Evolutionary conservation across 108 stramenopile species (phyloP), one percentile per base, ranked within the genome.

Genomic region (Bacterosira constricta): DNA sequence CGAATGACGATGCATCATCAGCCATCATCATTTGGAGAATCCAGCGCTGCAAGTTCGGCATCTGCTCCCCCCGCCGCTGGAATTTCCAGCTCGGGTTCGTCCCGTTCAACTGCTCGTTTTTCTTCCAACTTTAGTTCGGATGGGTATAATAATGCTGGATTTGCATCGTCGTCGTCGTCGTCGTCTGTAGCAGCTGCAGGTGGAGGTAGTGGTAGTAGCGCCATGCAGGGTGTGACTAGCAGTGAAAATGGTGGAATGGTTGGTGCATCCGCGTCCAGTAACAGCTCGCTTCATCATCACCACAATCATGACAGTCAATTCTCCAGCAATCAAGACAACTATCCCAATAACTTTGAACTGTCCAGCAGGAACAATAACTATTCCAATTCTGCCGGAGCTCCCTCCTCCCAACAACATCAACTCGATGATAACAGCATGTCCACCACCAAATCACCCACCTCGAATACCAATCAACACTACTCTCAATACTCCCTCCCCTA

Each of bases 81-180:
- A 39, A 66, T 66, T 20, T 63, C 63, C 6, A 49, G 47, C 47
- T 70, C 76, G 36, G 62, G 69, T 21, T 66, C 54, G 27, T 59
- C 61, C 12, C 30, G 56, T 12, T 67, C 60, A 5, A 69, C 61
- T 38, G 57, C 57, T 25, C 66, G 39, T 11, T 39, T 26, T 25
- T 52, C 29, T 37, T 34, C 29, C 26, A 41, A 42, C 3, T 18
- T 21, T 46, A 13, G 11, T 10, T 15, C 61, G 12, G 23, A 26
- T 50, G 49, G 25, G 11, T 26, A 50, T 50, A 50, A 49, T 21
- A 49, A 21, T 50, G n/a, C 12, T 25, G 49, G n/a, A n/a, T n/a
- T 21, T 50, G 49, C 49, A 11, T 29, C 51, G 23, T 52, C 51
- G 25, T n/a, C 34, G 55, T 15, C 55, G 4, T 34, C 36, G 32